Base-by-base conservation (phyloP, 257 asterid genomes). In the Solanum sejunctum region DNA sequence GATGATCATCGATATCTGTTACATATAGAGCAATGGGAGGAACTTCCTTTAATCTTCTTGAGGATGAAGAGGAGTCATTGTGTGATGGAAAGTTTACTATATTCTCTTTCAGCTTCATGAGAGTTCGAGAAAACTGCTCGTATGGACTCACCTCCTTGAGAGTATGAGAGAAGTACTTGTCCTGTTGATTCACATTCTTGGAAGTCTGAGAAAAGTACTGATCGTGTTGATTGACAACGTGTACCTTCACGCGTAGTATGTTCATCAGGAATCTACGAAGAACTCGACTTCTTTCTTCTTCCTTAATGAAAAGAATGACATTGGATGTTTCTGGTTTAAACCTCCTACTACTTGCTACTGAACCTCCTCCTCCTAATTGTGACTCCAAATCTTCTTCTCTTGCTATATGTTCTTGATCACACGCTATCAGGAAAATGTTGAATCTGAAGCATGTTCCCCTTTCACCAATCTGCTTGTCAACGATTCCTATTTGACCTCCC, bases 401-500 rank as follows among this genome's bases (percentile, higher is more conserved):
- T 13, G 52, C 60, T 75, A 8, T 81, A 41, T 23, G 16, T 36
- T 70, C 28, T 70, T 70, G 47, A 79, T 85, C 89, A 11, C 32
- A 32, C 47, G 56, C 32, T 21, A 71, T 86, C 20, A 93, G 54
- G 55, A 91, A 82, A 54, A 85, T 86, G 55, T 87, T 91, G 49
- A 93, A 90, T 77, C 88, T 88, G 75, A 95, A 93, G 84, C 95
- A 93, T 23, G 90, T 92, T 10, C 97, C 97, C 64, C 56, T 89
- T 83, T 91, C 92, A 4, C 93, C 91, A 16, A 81, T 55, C 52
- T 93, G 91, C 70, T 93, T 93, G 54, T 93, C 96, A 49, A 90
- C 85, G 26, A 95, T 90, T 61, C 85, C 84, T 78, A 93, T 91
- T 80, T 93, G 94, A 51, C 97, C 98, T 2, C 96, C 98, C 95